Evolutionary conservation across 176 grass and related monocot genomes (phyloP).

Genomic region (Oryza glumipatula): DNA sequence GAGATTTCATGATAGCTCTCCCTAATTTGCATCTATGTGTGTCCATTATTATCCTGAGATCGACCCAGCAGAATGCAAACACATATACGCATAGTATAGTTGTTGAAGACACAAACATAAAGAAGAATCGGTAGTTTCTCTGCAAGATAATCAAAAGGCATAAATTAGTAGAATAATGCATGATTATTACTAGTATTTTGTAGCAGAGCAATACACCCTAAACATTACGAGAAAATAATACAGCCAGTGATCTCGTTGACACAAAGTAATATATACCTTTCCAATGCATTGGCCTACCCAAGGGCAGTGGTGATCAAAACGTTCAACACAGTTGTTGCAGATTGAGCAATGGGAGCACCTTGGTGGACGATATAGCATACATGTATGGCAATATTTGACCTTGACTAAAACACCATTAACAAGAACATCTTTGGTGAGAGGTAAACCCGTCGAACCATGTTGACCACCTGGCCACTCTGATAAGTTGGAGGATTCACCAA

Average conservation of each 20-base stretch:
- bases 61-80: conserved; percentile 82
- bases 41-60: conserved; percentile 73
- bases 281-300: conserved; percentile 89
- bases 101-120: conserved; percentile 87
- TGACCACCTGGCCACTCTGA: conserved; percentile 68
- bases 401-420: conserved; percentile 72
- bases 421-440: conserved; percentile 64
- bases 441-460: conserved; percentile 47
- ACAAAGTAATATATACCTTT: conserved; percentile 53
- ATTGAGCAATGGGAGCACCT: conserved; percentile 77
- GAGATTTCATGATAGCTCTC: conserved; percentile 69
- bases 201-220: not conserved
- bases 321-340: conserved; percentile 64
- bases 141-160: conserved; percentile 52
- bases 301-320: conserved; percentile 84
- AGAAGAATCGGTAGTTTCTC: conserved; percentile 94
- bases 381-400: conserved; percentile 83
- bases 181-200: not conserved
- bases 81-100: conserved; percentile 82
- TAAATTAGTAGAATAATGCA: conserved; percentile 34
- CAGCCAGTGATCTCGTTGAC: not conserved
- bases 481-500: conserved; percentile 55
- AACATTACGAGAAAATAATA: conserved; percentile 1
- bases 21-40: conserved; percentile 61
- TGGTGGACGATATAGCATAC: conserved; percentile 87